Evolutionary conservation across 768 basidiomycete species (phyloP), one percentile per base, ranked within the genome.

Genomic region (Suillus paluster): DNA sequence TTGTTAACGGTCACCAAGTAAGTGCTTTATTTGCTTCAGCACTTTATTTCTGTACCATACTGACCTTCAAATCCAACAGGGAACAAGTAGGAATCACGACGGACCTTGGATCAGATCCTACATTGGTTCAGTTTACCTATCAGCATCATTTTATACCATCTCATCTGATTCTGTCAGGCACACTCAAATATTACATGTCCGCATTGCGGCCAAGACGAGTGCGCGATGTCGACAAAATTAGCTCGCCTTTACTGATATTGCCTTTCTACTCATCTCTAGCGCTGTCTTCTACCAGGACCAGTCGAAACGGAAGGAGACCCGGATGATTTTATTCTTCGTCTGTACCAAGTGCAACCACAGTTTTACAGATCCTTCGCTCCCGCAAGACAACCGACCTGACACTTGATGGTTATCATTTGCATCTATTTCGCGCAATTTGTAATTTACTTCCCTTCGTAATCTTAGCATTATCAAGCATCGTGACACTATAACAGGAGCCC

Each of bases 211-310:
- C 80, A 91, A 65, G 86, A 91, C 68, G 93, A 95, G 94, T 95
- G 72, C 67, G 90, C 80, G n/a, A 39, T 25, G 10, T 54, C 38
- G 8, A 44, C 52, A 44, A 2, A 27, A 39, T 27, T 12, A 39
- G 50, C 39, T 49, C 49, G 54, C 55, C 15, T 3, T 42, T 17
- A 25, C 45, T 57, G 42, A 62, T 53, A 19, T 44, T 57, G 38
- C 39, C 49, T 66, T 52, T 60, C 36, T 57, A 30, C 58, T 60
- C 60, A 21, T 50, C 55, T 64, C n/a, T 70, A 99, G 96, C 71
- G 87, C 94, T 56, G 96, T 99, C 5, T 86, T 92, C 72, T 99
- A 91, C 75, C 97, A 98, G 75, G 97, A 98, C 76, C 97, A 99
- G 74, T 97, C 95, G 19, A 96, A 97, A 73, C 89, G 97, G 59